Conservation (phyloP, 2,329 filamentous ascomycete genomes). For the Alternaria arborescens region DNA sequence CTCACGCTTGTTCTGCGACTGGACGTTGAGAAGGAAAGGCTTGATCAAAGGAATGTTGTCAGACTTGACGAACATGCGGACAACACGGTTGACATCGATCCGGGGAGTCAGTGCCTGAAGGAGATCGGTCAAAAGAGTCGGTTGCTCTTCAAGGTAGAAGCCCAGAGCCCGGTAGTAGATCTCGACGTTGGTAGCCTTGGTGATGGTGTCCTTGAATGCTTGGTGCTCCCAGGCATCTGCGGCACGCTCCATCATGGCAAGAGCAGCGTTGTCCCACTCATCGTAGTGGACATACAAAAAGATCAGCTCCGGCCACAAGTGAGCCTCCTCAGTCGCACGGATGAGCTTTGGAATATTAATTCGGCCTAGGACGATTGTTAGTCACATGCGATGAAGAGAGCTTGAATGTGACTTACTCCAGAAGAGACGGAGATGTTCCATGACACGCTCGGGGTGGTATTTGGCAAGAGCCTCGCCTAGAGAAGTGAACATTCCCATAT, state of each 20-base stretch:
- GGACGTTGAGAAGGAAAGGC: conserved; percentile 96
- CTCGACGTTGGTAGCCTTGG: conserved; percentile 98
- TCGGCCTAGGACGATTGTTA: background rate
- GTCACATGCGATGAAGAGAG: background rate
- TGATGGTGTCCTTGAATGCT: conserved; percentile 97
- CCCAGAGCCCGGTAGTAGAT: conserved; percentile 98
- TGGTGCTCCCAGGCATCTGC: conserved; percentile 99
- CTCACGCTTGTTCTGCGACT: conserved; percentile 95
- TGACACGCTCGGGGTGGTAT: conserved; percentile 93
- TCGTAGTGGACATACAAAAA: conserved; percentile 99
- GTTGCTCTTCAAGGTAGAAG: conserved; percentile 98
- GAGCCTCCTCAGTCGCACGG: conserved; percentile 88
- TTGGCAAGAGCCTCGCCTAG: conserved; percentile 90
- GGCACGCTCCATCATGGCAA: conserved; percentile 97
- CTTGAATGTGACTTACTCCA: conserved; percentile 62
- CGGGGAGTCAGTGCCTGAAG: conserved; percentile 90
- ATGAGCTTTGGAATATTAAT: conserved; percentile 66
- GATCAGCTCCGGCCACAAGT: conserved; percentile 95
- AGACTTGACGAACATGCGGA: conserved; percentile 98
- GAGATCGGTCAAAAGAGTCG: conserved; percentile 92
- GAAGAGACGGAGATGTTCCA: conserved; percentile 99
- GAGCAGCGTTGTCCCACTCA: conserved; percentile 94
- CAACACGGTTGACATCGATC: conserved; percentile 98
- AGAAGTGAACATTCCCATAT: conserved; percentile 98
- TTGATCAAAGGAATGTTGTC: conserved; percentile 99